A percentile compares a stretch with the other conserved stretches of the same genome.
phyloP scores from a whole-genome alignment of 768 basidiomycete species.

The Lactarius akahatsu region DNA sequence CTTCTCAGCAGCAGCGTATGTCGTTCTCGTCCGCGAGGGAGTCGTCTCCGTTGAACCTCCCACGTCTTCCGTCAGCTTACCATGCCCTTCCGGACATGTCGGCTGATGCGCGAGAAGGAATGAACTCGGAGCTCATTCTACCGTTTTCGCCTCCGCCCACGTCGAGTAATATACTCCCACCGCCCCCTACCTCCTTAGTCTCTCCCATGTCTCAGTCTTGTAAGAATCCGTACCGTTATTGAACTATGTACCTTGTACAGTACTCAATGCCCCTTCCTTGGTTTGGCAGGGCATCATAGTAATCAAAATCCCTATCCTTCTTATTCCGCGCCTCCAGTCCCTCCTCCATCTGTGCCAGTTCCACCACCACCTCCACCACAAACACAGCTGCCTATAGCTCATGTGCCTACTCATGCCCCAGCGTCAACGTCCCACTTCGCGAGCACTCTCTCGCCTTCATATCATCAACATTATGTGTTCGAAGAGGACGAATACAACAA shows the following conservation, averaged over 20 bases:
- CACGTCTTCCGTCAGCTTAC: slow-evolving; percentile 29
- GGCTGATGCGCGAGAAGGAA: slow-evolving; percentile 23
- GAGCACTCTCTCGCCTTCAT: slow-evolving; percentile 25
- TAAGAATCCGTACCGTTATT: slow-evolving; percentile 74
- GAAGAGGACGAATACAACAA: slow-evolving; percentile 27
- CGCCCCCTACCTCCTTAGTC: slow-evolving; percentile 54
- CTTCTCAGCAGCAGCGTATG: slow-evolving; percentile 25
- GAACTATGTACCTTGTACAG: slow-evolving; percentile 64
- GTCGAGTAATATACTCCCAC: slow-evolving; percentile 40
- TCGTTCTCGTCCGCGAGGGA: slow-evolving; percentile 28
- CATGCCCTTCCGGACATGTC: slow-evolving; percentile 22
- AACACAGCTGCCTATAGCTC: slow-evolving; percentile 1
- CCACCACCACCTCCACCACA: slow-evolving; percentile 1
- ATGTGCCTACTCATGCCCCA: slow-evolving; percentile 1
- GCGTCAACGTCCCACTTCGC: slow-evolving; percentile 13
- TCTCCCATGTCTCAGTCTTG: slow-evolving; percentile 45
- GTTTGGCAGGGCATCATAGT: slow-evolving; percentile 47
- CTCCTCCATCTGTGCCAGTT: slow-evolving; percentile 1
- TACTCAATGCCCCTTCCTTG: slow-evolving; percentile 56
- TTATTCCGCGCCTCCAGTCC: slow-evolving; percentile 25
- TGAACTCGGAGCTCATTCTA: slow-evolving; percentile 28
- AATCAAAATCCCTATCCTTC: slow-evolving; percentile 31
- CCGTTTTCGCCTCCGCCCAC: slow-evolving; percentile 32
- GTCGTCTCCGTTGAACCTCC: slow-evolving; percentile 28
- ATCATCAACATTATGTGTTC: slow-evolving; percentile 25